These are phyloP conservation scores for Clonostachys byssicola DNA, from an alignment of 2,329 filamentous ascomycete genomes.

Conservation along the genomic window DNA sequence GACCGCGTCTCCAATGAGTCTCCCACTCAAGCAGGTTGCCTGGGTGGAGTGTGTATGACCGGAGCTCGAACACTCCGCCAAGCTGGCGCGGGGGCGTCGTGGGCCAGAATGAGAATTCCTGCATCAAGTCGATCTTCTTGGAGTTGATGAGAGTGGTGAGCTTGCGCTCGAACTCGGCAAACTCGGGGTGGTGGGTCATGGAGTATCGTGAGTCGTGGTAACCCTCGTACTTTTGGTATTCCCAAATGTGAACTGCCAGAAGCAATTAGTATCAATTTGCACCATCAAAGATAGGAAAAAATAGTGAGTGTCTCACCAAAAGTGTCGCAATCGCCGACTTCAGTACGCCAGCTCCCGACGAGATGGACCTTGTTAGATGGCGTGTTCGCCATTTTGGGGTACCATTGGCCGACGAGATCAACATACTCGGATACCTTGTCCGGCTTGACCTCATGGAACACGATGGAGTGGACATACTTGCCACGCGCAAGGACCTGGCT, in stretches of 20 bases:
- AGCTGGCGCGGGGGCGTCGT: slow-evolving; percentile 86
- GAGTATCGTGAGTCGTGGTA: slow-evolving; percentile 89
- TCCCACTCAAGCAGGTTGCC: slow-evolving; percentile 98
- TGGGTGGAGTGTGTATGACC: slow-evolving; percentile 93
- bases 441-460: slow-evolving; percentile 92
- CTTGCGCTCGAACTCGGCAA: slow-evolving; percentile 76
- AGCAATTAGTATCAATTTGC: slow-evolving; percentile 3
- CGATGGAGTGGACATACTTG: slow-evolving; percentile 98
- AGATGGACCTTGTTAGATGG: slow-evolving; percentile 92
- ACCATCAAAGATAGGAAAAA: not conserved
- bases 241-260: slow-evolving; percentile 95
- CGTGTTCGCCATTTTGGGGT: slow-evolving; percentile 79
- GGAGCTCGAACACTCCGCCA: slow-evolving; percentile 90
- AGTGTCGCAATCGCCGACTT: slow-evolving; percentile 94
- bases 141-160: slow-evolving; percentile 80
- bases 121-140: slow-evolving; percentile 92
- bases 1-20: slow-evolving; percentile 91
- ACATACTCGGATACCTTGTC: slow-evolving; percentile 96
- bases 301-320: slow-evolving; percentile 62
- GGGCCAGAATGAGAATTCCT: slow-evolving; percentile 99
- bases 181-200: slow-evolving; percentile 81
- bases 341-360: slow-evolving; percentile 96
- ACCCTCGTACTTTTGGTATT: slow-evolving; percentile 95
- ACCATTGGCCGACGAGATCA: slow-evolving; percentile 84
- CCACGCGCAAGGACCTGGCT: slow-evolving; percentile 90